Conservation (phyloP, 768 basidiomycete genomes). For the Pholiota molesta region DNA sequence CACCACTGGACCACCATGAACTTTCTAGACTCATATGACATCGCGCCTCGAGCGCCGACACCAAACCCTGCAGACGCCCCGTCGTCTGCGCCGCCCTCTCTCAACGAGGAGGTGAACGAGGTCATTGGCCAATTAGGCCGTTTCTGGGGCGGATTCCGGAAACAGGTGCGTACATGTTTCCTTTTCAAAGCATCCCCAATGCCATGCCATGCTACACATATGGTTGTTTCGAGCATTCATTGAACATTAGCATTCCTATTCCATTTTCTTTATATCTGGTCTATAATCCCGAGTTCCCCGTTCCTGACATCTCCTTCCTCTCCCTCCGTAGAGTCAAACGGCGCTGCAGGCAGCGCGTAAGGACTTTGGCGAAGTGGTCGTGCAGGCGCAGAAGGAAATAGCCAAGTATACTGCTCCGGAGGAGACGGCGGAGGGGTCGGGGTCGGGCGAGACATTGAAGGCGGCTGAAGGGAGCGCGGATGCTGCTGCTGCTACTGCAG, state of each 20-base stretch:
- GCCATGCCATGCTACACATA: background rate
- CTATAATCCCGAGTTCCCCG: no score
- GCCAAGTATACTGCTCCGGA: slow-evolving; percentile 51
- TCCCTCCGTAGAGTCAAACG: slow-evolving; percentile 58
- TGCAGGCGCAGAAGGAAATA: slow-evolving; percentile 79
- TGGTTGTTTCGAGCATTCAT: background rate
- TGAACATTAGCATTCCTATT: background rate
- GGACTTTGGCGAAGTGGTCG: slow-evolving; percentile 72
- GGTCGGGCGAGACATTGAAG: background rate
- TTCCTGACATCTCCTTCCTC: background rate
- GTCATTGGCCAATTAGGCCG: slow-evolving; percentile 86
- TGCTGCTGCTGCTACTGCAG: background rate
- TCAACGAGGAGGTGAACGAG: slow-evolving; percentile 89
- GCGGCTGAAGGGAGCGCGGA: background rate
- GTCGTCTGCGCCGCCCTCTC: slow-evolving; percentile 48
- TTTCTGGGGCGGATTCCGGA: slow-evolving; percentile 91
- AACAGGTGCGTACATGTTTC: slow-evolving; percentile 66
- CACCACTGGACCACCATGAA: slow-evolving; percentile 51
- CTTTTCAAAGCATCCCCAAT: background rate
- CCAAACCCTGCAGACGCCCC: slow-evolving; percentile 43
- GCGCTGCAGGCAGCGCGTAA: slow-evolving; percentile 71
- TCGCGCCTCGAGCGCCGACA: slow-evolving; percentile 45
- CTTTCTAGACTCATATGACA: slow-evolving; percentile 72
- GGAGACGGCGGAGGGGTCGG: slow-evolving; percentile 17
- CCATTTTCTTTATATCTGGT: background rate